Percentiles rank a stretch among this genome's conserved stretches.
Conservation (phyloP, 768 basidiomycete genomes). For the Termitomyces sp. region DNA sequence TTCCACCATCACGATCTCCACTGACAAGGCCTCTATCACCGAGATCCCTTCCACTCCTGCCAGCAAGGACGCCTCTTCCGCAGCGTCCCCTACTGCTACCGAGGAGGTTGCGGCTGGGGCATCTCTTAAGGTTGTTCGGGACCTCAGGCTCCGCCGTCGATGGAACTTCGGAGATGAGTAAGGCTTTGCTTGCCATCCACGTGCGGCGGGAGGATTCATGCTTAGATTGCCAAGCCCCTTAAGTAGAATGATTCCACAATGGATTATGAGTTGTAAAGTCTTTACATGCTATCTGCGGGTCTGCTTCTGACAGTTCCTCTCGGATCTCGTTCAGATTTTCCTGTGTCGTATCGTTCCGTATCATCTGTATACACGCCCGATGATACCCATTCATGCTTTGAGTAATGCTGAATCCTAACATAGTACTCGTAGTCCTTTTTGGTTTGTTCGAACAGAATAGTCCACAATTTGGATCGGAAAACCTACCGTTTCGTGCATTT, state of each 20-base stretch:
- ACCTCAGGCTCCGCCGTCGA: neutral
- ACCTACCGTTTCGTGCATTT: neutral
- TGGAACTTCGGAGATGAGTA: neutral
- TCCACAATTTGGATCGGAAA: slow-evolving; percentile 4
- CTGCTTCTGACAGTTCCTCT: slow-evolving; percentile 3
- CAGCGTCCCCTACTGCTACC: too few species aligned
- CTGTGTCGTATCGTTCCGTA: too few species aligned
- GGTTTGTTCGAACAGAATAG: neutral
- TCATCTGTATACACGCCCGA: neutral
- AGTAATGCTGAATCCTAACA: slow-evolving; percentile 7
- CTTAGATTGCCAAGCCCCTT: neutral
- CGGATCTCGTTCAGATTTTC: neutral
- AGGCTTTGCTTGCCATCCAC: neutral
- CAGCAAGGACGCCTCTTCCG: too few species aligned
- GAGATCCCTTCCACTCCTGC: too few species aligned
- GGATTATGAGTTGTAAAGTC: neutral
- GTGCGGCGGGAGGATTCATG: neutral
- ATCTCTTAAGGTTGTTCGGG: neutral
- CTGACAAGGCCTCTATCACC: too few species aligned
- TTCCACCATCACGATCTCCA: neutral
- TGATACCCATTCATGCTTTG: slow-evolving; percentile 3
- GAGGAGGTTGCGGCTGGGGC: neutral
- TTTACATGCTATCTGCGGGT: neutral
- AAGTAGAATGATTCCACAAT: neutral
- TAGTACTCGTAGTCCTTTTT: slow-evolving; percentile 13